Evolutionary conservation across 1,284 basidiomycete genomes (phyloP), one percentile per base, ranked within the genome.

Genomic region (Apiotrichum akiyoshidainum): DNA sequence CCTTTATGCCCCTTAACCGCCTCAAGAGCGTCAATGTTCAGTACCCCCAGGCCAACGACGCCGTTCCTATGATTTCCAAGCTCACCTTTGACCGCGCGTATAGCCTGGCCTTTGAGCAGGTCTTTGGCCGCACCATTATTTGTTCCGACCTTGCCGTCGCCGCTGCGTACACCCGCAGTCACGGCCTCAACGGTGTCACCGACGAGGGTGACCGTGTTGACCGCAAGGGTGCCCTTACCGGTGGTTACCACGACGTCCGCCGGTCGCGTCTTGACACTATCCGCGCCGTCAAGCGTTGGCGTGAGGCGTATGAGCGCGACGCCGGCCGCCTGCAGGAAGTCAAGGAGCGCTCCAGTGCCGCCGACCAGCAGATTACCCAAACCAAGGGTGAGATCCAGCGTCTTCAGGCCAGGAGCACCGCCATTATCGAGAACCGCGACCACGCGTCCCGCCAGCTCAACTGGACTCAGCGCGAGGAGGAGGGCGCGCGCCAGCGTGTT

Each of bases 1-100:
- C 96, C 0, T 98, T 98, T 79, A 94, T 99, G 87, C 96, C 96
- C 14, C 84, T 99, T 47, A 99, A 99, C 76, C 88, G 95, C n/a
- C 85, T 99, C 52, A 88, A 89, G 68, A 88, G 89, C 44, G 89
- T 88, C 65, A 68, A 76, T 40, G 73, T 79, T 52, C 76, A 77
- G 52, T 82, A 83, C 61, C 93, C 93, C 0, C 87, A 89, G 64
- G 87, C 87, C 5, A 84, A 87, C 57, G 95, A 99, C 66, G 92
- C 92, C 0, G 86, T 97, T 46, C 91, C 93, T 0, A 84, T 94
- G 59, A 81, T 93, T 53, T 84, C 87, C 62, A 94, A 94, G 75
- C 83, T 99, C 57, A 81, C 82, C 3, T 99, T 87, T 71, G 87
- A 94, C 64, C 80, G 80, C 2, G 76, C 76, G 17, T 88, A 88